Evolutionary conservation across 768 basidiomycete genomes (phyloP).

Genomic region (Roridomyces roridus): DNA sequence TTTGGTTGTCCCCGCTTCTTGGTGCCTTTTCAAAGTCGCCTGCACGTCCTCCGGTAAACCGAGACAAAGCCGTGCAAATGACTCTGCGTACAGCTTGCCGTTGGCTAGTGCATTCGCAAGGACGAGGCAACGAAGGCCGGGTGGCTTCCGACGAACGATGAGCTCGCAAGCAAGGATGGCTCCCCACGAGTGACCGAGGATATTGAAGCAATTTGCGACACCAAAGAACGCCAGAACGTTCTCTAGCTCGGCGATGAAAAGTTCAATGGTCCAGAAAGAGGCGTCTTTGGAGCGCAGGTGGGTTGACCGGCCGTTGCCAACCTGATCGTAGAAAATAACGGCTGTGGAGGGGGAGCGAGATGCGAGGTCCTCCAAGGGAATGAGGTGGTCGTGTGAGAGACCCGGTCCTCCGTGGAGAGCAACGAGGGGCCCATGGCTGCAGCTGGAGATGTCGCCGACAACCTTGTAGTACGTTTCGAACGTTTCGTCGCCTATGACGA

Average conservation of each 20-base stretch:
- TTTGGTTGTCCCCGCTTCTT: slow-evolving; percentile 49
- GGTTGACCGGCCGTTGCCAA: slow-evolving; percentile 59
- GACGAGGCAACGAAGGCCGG: slow-evolving; percentile 34
- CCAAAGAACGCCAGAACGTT: slow-evolving; percentile 4
- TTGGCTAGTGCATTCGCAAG: slow-evolving; percentile 44
- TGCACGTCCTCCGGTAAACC: slow-evolving; percentile 48
- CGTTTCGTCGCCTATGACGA: slow-evolving; percentile 22
- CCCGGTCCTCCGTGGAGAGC: slow-evolving; percentile 61
- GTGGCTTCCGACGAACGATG: slow-evolving; percentile 25
- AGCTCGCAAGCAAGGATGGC: slow-evolving; percentile 45
- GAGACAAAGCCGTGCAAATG: slow-evolving; percentile 33
- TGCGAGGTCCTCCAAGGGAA: slow-evolving; percentile 45
- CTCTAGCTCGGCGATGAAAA: slow-evolving; percentile 34
- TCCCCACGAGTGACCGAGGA: slow-evolving; percentile 24
- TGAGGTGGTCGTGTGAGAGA: slow-evolving; percentile 48
- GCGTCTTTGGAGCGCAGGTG: slow-evolving; percentile 50
- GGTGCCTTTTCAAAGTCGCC: slow-evolving; percentile 49
- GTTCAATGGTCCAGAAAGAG: slow-evolving; percentile 52
- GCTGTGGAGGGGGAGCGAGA: slow-evolving; percentile 38
- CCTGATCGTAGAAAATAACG: slow-evolving; percentile 61
- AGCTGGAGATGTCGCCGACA: slow-evolving; percentile 40
- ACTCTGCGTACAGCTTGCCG: slow-evolving; percentile 41
- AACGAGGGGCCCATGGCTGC: slow-evolving; percentile 43
- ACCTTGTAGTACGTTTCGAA: slow-evolving; percentile 53
- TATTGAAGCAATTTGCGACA: neutral